These are phyloP conservation scores for Tuber microsphaerosporum DNA, from an alignment of 495 filamentous ascomycete species.

Conservation along the genomic window DNA sequence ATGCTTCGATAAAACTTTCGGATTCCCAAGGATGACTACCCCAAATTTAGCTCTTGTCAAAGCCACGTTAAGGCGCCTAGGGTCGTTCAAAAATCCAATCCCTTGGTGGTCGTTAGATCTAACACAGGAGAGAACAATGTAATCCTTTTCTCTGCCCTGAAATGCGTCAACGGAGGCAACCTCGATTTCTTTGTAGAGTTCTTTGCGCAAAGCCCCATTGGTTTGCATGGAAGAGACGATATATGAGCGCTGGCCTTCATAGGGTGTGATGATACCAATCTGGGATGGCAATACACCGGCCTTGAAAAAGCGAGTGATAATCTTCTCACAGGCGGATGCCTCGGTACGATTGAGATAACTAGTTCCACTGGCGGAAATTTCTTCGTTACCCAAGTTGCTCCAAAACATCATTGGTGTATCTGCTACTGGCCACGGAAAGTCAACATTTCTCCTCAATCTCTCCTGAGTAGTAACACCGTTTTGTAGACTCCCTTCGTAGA, in stretches of 20 bases:
- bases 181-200: constrained; percentile 97
- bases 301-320: constrained; percentile 97
- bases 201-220: constrained; percentile 93
- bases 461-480: constrained; percentile 91
- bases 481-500: constrained; percentile 95
- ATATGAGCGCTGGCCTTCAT: constrained; percentile 97
- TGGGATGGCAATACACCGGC: constrained; percentile 86
- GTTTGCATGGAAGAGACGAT: constrained; percentile 99
- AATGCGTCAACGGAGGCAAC: constrained; percentile 98
- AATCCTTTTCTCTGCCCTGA: constrained; percentile 98
- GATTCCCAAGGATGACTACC: constrained; percentile 91
- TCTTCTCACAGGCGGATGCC: constrained; percentile 94
- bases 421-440: constrained; percentile 94
- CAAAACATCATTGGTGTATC: constrained; percentile 99
- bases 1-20: constrained; percentile 95
- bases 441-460: constrained; percentile 82
- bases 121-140: constrained; percentile 95
- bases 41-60: constrained; percentile 96
- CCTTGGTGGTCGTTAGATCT: constrained; percentile 98
- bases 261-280: constrained; percentile 97
- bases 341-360: constrained; percentile 96
- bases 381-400: constrained; percentile 95
- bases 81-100: constrained; percentile 97
- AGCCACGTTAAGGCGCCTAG: constrained; percentile 96
- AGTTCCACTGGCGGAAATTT: constrained; percentile 94